phyloP scores from a whole-genome alignment of 1,284 basidiomycete species.

The Boletus sp. region DNA sequence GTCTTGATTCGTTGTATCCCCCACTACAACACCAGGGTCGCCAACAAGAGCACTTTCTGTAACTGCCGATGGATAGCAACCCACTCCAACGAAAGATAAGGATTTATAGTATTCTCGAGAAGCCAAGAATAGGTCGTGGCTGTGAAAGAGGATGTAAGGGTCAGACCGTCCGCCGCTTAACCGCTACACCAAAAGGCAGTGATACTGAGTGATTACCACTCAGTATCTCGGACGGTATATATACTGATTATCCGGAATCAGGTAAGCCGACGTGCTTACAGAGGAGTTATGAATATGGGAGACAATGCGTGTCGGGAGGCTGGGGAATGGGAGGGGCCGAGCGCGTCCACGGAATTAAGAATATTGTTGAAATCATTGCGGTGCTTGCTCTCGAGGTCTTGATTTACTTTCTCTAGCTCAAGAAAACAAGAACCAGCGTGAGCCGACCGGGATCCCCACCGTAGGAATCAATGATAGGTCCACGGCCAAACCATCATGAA shows the following conservation, averaged over 20 bases:
- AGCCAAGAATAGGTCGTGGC: neutral
- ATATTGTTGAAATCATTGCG: neutral
- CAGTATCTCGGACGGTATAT: too few relatives aligned
- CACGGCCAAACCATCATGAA: neutral
- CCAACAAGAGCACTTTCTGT: too few relatives aligned
- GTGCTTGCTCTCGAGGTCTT: neutral
- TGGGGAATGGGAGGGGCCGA: neutral
- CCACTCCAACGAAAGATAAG: neutral
- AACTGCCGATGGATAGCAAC: neutral
- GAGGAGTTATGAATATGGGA: neutral
- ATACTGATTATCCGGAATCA: too few relatives aligned
- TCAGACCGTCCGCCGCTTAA: too few relatives aligned
- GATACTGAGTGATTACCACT: too few relatives aligned
- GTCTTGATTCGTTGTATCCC: too few relatives aligned
- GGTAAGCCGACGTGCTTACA: too few relatives aligned
- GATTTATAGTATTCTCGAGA: conserved; percentile 1
- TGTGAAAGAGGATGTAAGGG: too few relatives aligned
- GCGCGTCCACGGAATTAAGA: neutral
- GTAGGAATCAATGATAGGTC: neutral
- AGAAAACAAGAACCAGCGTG: conserved; percentile 9
- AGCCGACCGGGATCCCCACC: neutral
- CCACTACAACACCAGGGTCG: too few relatives aligned
- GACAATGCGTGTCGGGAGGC: neutral
- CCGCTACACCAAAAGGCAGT: too few relatives aligned
- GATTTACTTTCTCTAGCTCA: conserved; percentile 7